Base-by-base conservation (phyloP, 805 yeast species). In the Metschnikowia shivogae region DNA sequence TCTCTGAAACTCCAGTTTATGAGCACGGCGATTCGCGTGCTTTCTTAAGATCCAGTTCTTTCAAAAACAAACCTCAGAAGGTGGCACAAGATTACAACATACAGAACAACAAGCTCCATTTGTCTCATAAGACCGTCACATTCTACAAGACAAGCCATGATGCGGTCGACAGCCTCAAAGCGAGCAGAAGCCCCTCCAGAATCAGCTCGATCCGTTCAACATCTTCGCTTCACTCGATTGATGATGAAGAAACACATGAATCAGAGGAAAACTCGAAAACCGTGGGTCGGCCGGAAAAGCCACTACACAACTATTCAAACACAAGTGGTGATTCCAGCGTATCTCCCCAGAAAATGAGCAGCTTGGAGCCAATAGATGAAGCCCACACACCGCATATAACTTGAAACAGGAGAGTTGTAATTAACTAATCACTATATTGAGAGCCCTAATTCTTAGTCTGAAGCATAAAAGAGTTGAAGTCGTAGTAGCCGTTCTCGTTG, bases 61-160 rank as follows among this genome's bases (percentile, higher is more conserved):
- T 62, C 55, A 68, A 61, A 45, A 66, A 68, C 37, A 64, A 56
- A 44, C 75, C 76, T 3, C 47, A 53, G 41, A 63, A 62, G 46
- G 47, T 56, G n/a, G 44, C 58, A 17, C 35, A 53, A 37, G 64
- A 63, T 24, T 52, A 49, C 44, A 57, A 46, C 27, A 55, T 41
- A 36, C 59, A 52, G 27, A 51, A 62, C 4, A 68, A 64, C 45
- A 69, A 65, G 44, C 68, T 71, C 14, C 67, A 68, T 43, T 65
- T 72, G 2, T 36, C 51, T 7, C 63, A 60, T 41, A 71, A 66
- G 44, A 70, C 75, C 0, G 74, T 71, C n/a, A 71, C 76, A 1
- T 68, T 67, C 37, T 71, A 67, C 52, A 53, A 67, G 34, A 60
- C 61, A 20, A 57, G 62, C 29, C 39, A 36, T 3, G 48, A 40